A percentile compares a stretch with the other conserved stretches of the same genome.
phyloP scores from a whole-genome alignment of 139 green algal species.

The Limnomonas spitsbergensis region DNA sequence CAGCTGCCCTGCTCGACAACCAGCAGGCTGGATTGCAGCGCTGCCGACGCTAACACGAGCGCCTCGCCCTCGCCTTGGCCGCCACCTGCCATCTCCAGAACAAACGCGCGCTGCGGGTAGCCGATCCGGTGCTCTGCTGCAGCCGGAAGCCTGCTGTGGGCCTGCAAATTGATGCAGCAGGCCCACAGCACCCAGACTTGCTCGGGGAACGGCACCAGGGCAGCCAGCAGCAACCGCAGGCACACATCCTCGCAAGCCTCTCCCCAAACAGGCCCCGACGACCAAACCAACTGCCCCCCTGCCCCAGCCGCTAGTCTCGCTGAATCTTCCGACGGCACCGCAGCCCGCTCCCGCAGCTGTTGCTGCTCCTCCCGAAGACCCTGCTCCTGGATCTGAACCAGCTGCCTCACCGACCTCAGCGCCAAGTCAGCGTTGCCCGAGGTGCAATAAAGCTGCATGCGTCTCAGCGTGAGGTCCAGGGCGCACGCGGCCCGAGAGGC shows the following conservation, averaged over 20 bases:
- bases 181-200: not conserved
- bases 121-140: not conserved
- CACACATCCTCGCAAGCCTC: not conserved
- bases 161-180: not conserved
- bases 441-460: constrained; percentile 1
- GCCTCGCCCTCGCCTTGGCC: no score
- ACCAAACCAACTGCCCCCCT: no score
- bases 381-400: not conserved
- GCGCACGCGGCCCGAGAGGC: not conserved
- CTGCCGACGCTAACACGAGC: no score
- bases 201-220: not conserved
- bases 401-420: not conserved
- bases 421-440: not conserved
- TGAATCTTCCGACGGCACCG: not conserved
- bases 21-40: no score
- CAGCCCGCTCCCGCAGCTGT: not conserved
- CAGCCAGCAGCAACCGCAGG: not conserved
- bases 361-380: no score
- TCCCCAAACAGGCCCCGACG: no score
- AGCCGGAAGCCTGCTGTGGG: not conserved
- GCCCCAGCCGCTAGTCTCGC: no score
- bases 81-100: no score
- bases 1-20: no score
- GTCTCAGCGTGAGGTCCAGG: constrained; percentile 12
- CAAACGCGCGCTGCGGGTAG: not conserved